Conservation (phyloP, 1,284 basidiomycete species). For the Leccinum pachyderme region DNA sequence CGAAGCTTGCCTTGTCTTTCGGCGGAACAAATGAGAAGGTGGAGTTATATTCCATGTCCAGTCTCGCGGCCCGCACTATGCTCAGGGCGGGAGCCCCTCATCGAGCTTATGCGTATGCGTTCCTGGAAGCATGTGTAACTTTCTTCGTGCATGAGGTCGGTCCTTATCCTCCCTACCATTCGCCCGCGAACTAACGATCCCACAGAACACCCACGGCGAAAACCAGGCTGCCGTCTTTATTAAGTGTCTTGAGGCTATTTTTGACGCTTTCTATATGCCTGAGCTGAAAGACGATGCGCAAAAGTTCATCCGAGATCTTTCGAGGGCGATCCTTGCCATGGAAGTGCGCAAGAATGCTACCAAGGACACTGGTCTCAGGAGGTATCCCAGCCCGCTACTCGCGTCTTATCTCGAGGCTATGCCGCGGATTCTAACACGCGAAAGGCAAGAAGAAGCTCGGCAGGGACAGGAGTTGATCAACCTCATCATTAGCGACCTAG, state of each 20-base stretch:
- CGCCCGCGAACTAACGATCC: constrained; percentile 3
- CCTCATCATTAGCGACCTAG: constrained; percentile 67
- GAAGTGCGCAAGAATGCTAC: constrained; percentile 60
- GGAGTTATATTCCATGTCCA: constrained; percentile 70
- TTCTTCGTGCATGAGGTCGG: constrained; percentile 76
- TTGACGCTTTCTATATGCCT: constrained; percentile 72
- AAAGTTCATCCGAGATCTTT: constrained; percentile 65
- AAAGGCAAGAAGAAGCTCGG: constrained; percentile 57
- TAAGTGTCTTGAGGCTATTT: constrained; percentile 72
- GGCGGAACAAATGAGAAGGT: constrained; percentile 69
- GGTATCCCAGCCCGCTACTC: constrained; percentile 61
- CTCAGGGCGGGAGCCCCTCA: constrained; percentile 49
- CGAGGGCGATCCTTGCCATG: constrained; percentile 63
- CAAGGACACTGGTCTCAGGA: constrained; percentile 52
- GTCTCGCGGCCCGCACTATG: constrained; percentile 70
- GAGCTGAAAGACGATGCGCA: constrained; percentile 73
- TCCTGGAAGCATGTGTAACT: constrained; percentile 74
- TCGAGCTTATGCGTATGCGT: constrained; percentile 74
- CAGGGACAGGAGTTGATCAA: constrained; percentile 62
- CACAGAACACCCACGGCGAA: constrained; percentile 69
- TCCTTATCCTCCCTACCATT: neutral
- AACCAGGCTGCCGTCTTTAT: constrained; percentile 78
- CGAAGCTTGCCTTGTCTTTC: constrained; percentile 74
- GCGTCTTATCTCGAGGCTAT: constrained; percentile 77
- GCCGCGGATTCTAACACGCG: constrained; percentile 67